Base-by-base conservation (phyloP, 75 land plant genomes). In the Adiantum capillusveneris region DNA sequence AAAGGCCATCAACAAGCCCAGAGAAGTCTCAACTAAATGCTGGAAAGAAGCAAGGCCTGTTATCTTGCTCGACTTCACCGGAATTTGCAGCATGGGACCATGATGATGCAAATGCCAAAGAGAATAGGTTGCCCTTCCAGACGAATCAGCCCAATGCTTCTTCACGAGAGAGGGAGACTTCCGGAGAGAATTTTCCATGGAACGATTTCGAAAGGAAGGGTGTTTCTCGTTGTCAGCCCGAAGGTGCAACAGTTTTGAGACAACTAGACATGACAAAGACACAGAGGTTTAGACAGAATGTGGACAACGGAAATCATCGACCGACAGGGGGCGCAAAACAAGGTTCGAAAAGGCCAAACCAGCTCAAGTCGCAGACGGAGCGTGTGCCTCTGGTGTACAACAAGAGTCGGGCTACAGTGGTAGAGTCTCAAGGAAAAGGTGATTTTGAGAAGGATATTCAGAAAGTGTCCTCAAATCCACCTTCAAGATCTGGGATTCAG, bases 61-160 rank as follows among this genome's bases (percentile, higher is more conserved):
- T 25, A 53, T 53, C 55, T 25, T 53, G 7, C 5, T 53, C 25
- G 7, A 22, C 28, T 22, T 26, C 55, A 5, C 55, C 55, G 5
- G 55, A 53, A 27, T 53, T 53, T 53, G 55, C 55, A 24, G 55
- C 55, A 11, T 53, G 55, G 55, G 55, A 53, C 25, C 29, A 53
- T 53, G 29, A 53, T 53, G 55, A 25, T 24, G 21, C 55, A 53
- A 11, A 14, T 12, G 24, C 55, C 25, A 53, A 53, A 53, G 55
- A 53, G 28, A 53, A 53, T 24, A 53, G 55, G 28, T 25, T 53
- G 25, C 55, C 55, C 5, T 53, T 53, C 24, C 27, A 53, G 5
- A 53, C 24, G 14, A 17, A 46, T n/a, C n/a, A 20, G 49, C 5
- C 49, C 49, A n/a, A 3, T 3, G 37, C 9, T 34, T 6, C 50